Percentiles rank a stretch among this genome's conserved stretches.
These are phyloP conservation scores for Conticribra weissflogii DNA, from an alignment of 108 stramenopile genomes.

Conservation along the genomic window DNA sequence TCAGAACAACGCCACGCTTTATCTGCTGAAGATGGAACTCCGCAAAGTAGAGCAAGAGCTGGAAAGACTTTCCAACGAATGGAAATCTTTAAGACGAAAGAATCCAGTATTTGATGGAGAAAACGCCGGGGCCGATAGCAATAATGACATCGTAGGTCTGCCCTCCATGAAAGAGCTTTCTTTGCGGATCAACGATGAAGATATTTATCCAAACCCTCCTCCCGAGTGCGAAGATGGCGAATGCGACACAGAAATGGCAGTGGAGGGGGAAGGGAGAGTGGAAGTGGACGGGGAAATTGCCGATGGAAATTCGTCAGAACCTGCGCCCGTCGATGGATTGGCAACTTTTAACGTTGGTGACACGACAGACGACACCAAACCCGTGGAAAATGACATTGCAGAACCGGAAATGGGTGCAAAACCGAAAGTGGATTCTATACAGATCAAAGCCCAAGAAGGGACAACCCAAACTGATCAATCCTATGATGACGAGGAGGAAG, in stretches of 20 bases:
- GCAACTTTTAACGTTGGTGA: too few relatives aligned
- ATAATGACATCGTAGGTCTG: neutral
- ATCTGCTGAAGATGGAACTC: constrained; percentile 71
- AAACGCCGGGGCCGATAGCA: neutral
- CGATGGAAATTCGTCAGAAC: too few relatives aligned
- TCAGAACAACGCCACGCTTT: too few relatives aligned
- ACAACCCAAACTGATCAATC: too few relatives aligned
- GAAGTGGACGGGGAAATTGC: too few relatives aligned
- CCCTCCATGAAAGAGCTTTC: constrained; percentile 35
- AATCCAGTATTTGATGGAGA: constrained; percentile 4
- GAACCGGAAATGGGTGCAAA: too few relatives aligned
- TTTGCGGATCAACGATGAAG: constrained; percentile 28
- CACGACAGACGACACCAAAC: too few relatives aligned
- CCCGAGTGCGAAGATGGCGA: neutral
- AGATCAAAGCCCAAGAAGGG: too few relatives aligned
- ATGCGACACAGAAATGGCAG: neutral
- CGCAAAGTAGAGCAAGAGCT: constrained; percentile 59
- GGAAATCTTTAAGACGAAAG: constrained; percentile 52
- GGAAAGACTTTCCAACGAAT: constrained; percentile 38
- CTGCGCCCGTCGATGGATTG: too few relatives aligned
- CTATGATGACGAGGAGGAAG: constrained; percentile 1
- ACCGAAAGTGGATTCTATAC: too few relatives aligned
- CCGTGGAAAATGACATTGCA: too few relatives aligned
- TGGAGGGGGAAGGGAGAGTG: neutral
- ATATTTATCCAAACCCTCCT: constrained; percentile 17